A percentile compares a stretch with the other conserved stretches of the same genome.
Conservation (phyloP, 2,329 filamentous ascomycete species). For the Phoma sp. region DNA sequence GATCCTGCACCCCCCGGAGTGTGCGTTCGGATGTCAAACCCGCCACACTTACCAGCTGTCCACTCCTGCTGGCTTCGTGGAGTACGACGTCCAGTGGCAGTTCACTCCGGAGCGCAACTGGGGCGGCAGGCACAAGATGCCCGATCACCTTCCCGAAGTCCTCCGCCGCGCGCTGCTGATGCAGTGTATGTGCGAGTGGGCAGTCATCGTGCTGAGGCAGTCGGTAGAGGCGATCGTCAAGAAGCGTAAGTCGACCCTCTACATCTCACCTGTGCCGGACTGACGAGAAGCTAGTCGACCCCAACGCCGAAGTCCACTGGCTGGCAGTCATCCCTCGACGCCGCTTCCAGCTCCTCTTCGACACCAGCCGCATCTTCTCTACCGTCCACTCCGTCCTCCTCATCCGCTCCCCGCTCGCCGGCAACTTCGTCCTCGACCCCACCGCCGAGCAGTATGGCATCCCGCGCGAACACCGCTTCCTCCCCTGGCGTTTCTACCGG, state of each 20-base stretch:
- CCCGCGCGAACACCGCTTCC: conserved; percentile 1
- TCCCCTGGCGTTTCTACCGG: not conserved
- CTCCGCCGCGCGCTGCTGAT: not conserved
- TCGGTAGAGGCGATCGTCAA: not conserved
- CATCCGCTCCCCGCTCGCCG: not conserved
- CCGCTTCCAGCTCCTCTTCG: not conserved
- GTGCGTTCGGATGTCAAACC: not conserved
- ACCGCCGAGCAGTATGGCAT: conserved; percentile 4
- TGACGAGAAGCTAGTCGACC: not conserved
- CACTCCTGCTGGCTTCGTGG: not conserved
- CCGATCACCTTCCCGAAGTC: not conserved
- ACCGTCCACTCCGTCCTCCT: not conserved
- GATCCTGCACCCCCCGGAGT: not conserved
- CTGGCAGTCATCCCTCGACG: not conserved
- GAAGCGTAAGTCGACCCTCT: not conserved
- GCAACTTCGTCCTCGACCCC: conserved; percentile 6
- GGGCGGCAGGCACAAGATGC: not conserved
- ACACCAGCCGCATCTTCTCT: not conserved
- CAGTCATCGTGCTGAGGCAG: not conserved
- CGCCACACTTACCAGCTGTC: not conserved
- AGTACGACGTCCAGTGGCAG: not conserved
- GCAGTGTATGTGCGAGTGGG: not conserved
- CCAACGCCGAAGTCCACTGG: not conserved
- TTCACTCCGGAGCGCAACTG: not conserved
- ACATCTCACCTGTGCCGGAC: not conserved